Percentiles rank a stretch among this genome's conserved stretches.
Evolutionary conservation across 768 basidiomycete genomes (phyloP).

Genomic region (Boletus reticuloceps): DNA sequence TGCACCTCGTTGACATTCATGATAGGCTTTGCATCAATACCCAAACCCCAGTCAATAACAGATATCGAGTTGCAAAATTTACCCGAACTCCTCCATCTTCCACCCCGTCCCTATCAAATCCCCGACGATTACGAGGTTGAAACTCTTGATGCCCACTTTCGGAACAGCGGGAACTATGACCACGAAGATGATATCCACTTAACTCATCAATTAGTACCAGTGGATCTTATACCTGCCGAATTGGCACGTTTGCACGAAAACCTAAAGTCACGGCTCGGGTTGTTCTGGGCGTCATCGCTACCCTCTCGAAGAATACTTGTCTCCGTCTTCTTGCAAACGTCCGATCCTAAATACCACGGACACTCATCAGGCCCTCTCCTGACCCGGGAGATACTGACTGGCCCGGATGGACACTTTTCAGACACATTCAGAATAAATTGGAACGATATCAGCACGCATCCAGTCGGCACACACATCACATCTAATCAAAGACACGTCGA

Average conservation of each 20-base stretch:
- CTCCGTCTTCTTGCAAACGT: conserved; percentile 47
- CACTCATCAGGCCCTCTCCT: conserved; percentile 43
- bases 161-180: conserved; percentile 21
- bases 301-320: conserved; percentile 61
- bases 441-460: conserved; percentile 66
- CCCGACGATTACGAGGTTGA: conserved; percentile 56
- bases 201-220: conserved; percentile 19
- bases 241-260: conserved; percentile 66
- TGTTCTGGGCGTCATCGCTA: conserved; percentile 79
- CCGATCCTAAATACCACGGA: conserved; percentile 22
- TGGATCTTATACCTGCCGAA: conserved; percentile 25
- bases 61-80: conserved; percentile 33
- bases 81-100: conserved; percentile 36
- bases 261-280: conserved; percentile 69
- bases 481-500: conserved; percentile 45
- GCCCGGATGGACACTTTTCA: conserved; percentile 72
- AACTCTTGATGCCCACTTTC: conserved; percentile 54
- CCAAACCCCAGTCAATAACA: conserved; percentile 46
- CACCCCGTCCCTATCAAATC: conserved; percentile 59
- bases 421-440: conserved; percentile 60
- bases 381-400: conserved; percentile 52
- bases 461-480: conserved; percentile 52
- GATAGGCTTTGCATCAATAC: conserved; percentile 70
- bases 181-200: conserved; percentile 19
- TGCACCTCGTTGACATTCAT: conserved; percentile 1